A percentile compares a stretch with the other conserved stretches of the same genome.
Evolutionary conservation across 257 asterid species (phyloP).

Genomic region (Penstemon barbatus): DNA sequence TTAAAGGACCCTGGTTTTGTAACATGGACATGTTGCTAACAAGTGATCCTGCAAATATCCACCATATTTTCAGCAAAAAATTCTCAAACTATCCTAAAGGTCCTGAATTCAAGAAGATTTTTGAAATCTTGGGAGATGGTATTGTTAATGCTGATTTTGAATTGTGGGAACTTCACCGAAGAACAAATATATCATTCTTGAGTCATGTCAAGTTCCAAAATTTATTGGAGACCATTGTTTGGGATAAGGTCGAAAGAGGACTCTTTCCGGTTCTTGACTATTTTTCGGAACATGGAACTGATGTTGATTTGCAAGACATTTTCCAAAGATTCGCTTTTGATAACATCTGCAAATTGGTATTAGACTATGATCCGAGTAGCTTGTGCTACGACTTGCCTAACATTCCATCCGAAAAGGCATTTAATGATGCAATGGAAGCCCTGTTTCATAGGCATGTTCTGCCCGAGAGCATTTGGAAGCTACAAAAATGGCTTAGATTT

Average conservation of each 20-base stretch:
- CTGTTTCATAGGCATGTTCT: constrained; percentile 34
- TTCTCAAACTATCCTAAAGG: constrained; percentile 35
- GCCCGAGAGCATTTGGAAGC: constrained; percentile 37
- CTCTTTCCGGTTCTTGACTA: constrained; percentile 1
- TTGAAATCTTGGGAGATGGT: constrained; percentile 32
- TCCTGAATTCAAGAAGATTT: constrained; percentile 25
- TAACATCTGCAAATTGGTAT: background rate
- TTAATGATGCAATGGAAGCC: constrained; percentile 12
- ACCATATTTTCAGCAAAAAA: constrained; percentile 28
- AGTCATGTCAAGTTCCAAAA: background rate
- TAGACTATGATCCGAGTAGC: constrained; percentile 21
- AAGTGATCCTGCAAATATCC: constrained; percentile 30
- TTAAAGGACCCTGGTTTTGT: constrained; percentile 21
- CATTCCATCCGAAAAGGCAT: constrained; percentile 29
- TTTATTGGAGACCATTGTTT: background rate
- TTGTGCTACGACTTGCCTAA: constrained; percentile 24
- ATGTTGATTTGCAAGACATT: constrained; percentile 7
- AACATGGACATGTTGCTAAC: constrained; percentile 26
- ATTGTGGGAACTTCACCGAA: constrained; percentile 18
- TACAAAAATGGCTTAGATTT: constrained; percentile 33
- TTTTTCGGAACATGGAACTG: background rate
- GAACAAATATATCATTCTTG: background rate
- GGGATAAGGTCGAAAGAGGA: background rate
- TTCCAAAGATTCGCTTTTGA: constrained; percentile 4
- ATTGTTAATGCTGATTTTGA: constrained; percentile 30